Evolutionary conservation across 768 basidiomycete species (phyloP).

Genomic region (Amanita thiersii): DNA sequence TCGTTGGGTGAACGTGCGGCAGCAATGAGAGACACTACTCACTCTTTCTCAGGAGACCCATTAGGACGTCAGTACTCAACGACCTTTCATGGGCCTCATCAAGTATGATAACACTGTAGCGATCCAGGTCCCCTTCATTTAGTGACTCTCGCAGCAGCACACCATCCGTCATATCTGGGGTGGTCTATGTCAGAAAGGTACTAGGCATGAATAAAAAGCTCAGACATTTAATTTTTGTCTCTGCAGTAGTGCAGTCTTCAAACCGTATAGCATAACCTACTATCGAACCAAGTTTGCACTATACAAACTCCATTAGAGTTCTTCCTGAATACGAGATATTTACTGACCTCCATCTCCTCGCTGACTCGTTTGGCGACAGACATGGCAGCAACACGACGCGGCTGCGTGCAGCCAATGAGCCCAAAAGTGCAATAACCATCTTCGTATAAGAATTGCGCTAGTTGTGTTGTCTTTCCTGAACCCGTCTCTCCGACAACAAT

Average conservation of each 20-base stretch:
- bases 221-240: conserved; percentile 96
- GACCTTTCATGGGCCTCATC: conserved; percentile 99
- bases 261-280: conserved; percentile 99
- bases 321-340: neutral
- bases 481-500: conserved; percentile 99
- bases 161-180: conserved; percentile 95
- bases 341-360: conserved; percentile 92
- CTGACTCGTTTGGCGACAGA: conserved; percentile 99
- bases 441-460: conserved; percentile 93
- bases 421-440: conserved; percentile 91
- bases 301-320: conserved; percentile 1
- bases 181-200: conserved; percentile 4
- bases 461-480: conserved; percentile 96
- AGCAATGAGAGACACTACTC: conserved; percentile 18
- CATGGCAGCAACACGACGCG: conserved; percentile 98
- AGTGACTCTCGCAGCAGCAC: conserved; percentile 96
- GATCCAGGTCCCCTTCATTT: conserved; percentile 96
- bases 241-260: conserved; percentile 91
- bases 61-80: conserved; percentile 93
- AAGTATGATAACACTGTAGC: conserved; percentile 95
- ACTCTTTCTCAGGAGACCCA: conserved; percentile 96
- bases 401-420: conserved; percentile 95
- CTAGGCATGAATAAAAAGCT: conserved; percentile 8
- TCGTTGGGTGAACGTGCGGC: conserved; percentile 1
- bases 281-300: conserved; percentile 83